Evolutionary conservation across 805 yeast species (phyloP).

Genomic region (Ogataea methylovora): DNA sequence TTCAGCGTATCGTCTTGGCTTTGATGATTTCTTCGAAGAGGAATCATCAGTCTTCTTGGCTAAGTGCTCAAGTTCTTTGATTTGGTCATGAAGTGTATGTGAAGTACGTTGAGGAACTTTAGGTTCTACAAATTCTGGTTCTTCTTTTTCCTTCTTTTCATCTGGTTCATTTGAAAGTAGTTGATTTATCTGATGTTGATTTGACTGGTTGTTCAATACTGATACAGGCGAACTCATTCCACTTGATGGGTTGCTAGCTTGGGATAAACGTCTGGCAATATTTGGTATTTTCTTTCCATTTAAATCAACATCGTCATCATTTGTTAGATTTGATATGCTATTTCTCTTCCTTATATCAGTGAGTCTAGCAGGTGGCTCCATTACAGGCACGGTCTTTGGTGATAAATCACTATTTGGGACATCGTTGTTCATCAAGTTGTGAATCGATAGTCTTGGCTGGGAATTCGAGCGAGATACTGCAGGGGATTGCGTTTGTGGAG

Average conservation of each 20-base stretch:
- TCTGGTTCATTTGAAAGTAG: no score
- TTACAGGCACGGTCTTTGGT: background rate
- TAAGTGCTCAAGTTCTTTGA: conserved; percentile 20
- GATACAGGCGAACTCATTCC: conserved; percentile 1
- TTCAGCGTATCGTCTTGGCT: conserved; percentile 53
- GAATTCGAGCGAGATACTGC: conserved; percentile 10
- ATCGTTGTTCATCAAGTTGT: conserved; percentile 23
- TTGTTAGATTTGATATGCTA: conserved; percentile 31
- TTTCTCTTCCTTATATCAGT: conserved; percentile 15
- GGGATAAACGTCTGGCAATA: conserved; percentile 22
- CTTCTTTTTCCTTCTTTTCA: conserved; percentile 3
- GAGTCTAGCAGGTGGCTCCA: background rate
- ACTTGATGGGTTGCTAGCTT: conserved; percentile 7
- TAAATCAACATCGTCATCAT: conserved; percentile 37
- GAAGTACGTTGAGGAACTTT: conserved; percentile 5
- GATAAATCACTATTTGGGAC: conserved; percentile 1
- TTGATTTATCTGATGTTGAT: background rate
- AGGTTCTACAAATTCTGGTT: conserved; percentile 5
- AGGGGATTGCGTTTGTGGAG: conserved; percentile 1
- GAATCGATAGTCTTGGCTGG: conserved; percentile 24
- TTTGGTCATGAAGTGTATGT: conserved; percentile 15
- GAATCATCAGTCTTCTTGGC: conserved; percentile 7
- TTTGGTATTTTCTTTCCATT: conserved; percentile 32
- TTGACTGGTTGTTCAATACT: background rate
- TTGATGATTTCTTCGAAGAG: conserved; percentile 15